Evolutionary conservation across 2,329 filamentous ascomycete genomes (phyloP).

Genomic region (Colletotrichum horii): DNA sequence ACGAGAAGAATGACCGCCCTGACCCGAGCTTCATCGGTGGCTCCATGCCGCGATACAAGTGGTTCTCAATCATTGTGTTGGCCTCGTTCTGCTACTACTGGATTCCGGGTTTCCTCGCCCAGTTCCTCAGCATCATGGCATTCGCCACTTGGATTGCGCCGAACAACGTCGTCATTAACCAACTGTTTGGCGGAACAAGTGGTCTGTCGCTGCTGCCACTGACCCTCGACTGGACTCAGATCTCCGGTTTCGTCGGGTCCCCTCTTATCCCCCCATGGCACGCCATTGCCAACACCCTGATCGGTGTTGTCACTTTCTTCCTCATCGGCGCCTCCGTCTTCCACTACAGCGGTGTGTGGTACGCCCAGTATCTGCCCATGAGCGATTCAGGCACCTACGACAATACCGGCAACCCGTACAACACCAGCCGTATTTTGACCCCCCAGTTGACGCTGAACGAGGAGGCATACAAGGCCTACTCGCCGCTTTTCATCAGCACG

Average conservation of each 20-base stretch:
- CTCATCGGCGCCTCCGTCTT: slow-evolving; percentile 63
- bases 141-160: slow-evolving; percentile 77
- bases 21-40: slow-evolving; percentile 65
- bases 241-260: slow-evolving; percentile 71
- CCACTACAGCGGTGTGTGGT: slow-evolving; percentile 72
- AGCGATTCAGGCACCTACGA: slow-evolving; percentile 75
- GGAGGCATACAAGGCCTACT: slow-evolving; percentile 69
- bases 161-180: slow-evolving; percentile 71
- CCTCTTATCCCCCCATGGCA: slow-evolving; percentile 76
- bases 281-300: slow-evolving; percentile 74
- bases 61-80: slow-evolving; percentile 64
- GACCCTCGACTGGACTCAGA: slow-evolving; percentile 79
- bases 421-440: slow-evolving; percentile 68
- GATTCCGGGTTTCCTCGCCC: slow-evolving; percentile 71
- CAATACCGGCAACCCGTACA: slow-evolving; percentile 69
- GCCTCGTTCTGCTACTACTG: slow-evolving; percentile 70
- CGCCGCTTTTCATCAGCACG: slow-evolving; percentile 72
- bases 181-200: slow-evolving; percentile 73
- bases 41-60: slow-evolving; percentile 67
- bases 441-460: slow-evolving; percentile 66
- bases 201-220: slow-evolving; percentile 73
- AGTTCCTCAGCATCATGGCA: slow-evolving; percentile 73
- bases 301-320: slow-evolving; percentile 71
- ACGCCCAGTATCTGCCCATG: slow-evolving; percentile 69
- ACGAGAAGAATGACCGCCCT: slow-evolving; percentile 60